A percentile compares a stretch with the other conserved stretches of the same genome.
phyloP scores from a whole-genome alignment of 169 alveolate genomes.

The Babesia ovis region DNA sequence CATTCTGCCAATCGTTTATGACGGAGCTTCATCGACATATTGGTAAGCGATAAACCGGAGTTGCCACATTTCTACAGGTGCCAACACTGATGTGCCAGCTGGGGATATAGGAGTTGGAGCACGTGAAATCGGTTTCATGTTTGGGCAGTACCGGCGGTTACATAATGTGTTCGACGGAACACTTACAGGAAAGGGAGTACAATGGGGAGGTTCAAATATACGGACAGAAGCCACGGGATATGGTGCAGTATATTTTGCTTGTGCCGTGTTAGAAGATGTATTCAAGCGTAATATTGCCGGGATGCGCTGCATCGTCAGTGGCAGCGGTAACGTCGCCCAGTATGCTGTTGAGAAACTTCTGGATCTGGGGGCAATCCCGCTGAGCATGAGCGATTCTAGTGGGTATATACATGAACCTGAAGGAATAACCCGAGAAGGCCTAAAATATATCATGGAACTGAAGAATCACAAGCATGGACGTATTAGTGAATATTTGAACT shows the following conservation, averaged over 20 bases:
- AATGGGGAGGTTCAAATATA: slow-evolving; percentile 84
- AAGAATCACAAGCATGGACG: slow-evolving; percentile 69
- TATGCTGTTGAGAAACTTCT: slow-evolving; percentile 80
- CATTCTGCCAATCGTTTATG: slow-evolving; percentile 83
- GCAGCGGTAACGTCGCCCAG: slow-evolving; percentile 87
- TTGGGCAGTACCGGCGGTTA: slow-evolving; percentile 82
- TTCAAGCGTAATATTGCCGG: slow-evolving; percentile 61
- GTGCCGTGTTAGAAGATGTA: slow-evolving; percentile 63
- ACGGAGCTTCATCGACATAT: slow-evolving; percentile 78
- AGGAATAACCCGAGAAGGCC: slow-evolving; percentile 76
- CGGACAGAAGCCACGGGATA: slow-evolving; percentile 89
- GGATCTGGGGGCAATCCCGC: slow-evolving; percentile 78
- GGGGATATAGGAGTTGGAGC: slow-evolving; percentile 89
- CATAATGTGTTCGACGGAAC: slow-evolving; percentile 76
- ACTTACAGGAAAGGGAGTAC: slow-evolving; percentile 81
- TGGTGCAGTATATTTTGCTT: slow-evolving; percentile 84
- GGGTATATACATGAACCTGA: slow-evolving; percentile 74
- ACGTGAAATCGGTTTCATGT: slow-evolving; percentile 84
- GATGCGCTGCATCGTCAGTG: slow-evolving; percentile 78
- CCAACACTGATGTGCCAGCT: slow-evolving; percentile 85
- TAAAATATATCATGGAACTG: slow-evolving; percentile 60
- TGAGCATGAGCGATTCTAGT: slow-evolving; percentile 80
- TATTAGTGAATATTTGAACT: slow-evolving; percentile 63
- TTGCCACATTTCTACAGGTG: slow-evolving; percentile 48
- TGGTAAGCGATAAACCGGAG: background rate